These are phyloP conservation scores for Aureobasidium uvarum DNA, from an alignment of 2,329 filamentous ascomycete species.

Conservation along the genomic window DNA sequence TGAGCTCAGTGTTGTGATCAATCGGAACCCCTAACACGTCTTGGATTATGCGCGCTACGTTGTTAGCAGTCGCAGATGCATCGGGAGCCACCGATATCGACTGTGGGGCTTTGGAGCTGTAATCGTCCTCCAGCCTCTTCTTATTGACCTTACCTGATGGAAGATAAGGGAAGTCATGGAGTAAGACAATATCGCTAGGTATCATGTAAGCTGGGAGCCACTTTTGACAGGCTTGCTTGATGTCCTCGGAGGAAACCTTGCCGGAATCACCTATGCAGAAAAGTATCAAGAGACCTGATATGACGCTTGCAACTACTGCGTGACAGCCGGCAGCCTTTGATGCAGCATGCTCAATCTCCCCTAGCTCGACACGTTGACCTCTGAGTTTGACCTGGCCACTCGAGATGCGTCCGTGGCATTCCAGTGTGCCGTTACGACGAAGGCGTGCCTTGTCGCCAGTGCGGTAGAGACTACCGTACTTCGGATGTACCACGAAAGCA, in stretches of 20 bases:
- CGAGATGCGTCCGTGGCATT: conserved; percentile 77
- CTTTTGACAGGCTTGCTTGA: conserved; percentile 61
- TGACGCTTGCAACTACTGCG: conserved; percentile 63
- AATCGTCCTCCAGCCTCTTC: conserved; percentile 43
- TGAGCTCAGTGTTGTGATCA: conserved; percentile 45
- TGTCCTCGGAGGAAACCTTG: conserved; percentile 41
- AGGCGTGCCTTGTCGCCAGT: conserved; percentile 82
- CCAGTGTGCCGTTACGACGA: conserved; percentile 65
- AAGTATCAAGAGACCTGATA: conserved; percentile 66
- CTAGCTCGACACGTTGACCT: conserved; percentile 78
- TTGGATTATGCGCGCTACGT: conserved; percentile 33
- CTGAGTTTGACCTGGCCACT: conserved; percentile 83
- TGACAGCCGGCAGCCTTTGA: conserved; percentile 61
- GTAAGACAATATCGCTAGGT: conserved; percentile 67
- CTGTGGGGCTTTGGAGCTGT: conserved; percentile 53
- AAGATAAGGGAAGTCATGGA: conserved; percentile 67
- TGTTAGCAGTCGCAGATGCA: conserved; percentile 37
- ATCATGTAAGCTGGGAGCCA: conserved; percentile 87
- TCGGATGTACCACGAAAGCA: conserved; percentile 65
- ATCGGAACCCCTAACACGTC: conserved; percentile 30
- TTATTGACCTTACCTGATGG: conserved; percentile 78
- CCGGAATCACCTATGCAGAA: conserved; percentile 63
- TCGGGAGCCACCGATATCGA: neutral
- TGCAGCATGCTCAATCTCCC: conserved; percentile 63
- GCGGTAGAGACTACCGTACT: conserved; percentile 70